Evolutionary conservation across 805 yeast genomes (phyloP).

Genomic region (Lipomyces anomalus): DNA sequence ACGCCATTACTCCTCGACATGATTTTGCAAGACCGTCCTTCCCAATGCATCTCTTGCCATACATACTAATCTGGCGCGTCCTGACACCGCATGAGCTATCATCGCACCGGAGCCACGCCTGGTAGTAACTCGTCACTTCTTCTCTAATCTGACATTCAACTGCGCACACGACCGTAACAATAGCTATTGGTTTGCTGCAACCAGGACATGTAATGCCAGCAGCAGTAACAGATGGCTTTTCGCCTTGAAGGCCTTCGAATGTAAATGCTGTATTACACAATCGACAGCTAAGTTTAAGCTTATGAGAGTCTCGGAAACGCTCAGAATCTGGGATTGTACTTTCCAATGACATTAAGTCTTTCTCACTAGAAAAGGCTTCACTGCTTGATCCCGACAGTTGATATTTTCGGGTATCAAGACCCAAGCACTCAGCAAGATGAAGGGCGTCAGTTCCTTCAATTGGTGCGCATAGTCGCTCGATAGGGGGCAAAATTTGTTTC

Average conservation of each 20-base stretch:
- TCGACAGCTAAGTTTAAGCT: conserved; percentile 52
- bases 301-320: conserved; percentile 63
- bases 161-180: conserved; percentile 59
- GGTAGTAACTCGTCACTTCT: conserved; percentile 70
- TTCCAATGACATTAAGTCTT: conserved; percentile 61
- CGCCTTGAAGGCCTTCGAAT: conserved; percentile 70
- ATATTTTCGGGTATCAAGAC: conserved; percentile 66
- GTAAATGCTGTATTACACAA: conserved; percentile 53
- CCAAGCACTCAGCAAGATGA: conserved; percentile 69
- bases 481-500: conserved; percentile 85
- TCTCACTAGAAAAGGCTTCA: conserved; percentile 13
- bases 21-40: conserved; percentile 53
- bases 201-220: conserved; percentile 65
- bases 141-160: conserved; percentile 65
- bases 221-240: conserved; percentile 45
- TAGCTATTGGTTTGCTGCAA: conserved; percentile 50
- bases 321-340: conserved; percentile 75
- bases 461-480: conserved; percentile 76
- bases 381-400: conserved; percentile 39
- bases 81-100: conserved; percentile 73
- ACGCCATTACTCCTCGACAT: conserved; percentile 77
- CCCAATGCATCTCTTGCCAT: conserved; percentile 80
- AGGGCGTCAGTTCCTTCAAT: conserved; percentile 82
- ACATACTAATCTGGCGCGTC: conserved; percentile 83
- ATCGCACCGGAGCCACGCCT: conserved; percentile 82